Base-by-base conservation (phyloP, 1,284 basidiomycete species). In the Trichosporon coremiiforme region DNA sequence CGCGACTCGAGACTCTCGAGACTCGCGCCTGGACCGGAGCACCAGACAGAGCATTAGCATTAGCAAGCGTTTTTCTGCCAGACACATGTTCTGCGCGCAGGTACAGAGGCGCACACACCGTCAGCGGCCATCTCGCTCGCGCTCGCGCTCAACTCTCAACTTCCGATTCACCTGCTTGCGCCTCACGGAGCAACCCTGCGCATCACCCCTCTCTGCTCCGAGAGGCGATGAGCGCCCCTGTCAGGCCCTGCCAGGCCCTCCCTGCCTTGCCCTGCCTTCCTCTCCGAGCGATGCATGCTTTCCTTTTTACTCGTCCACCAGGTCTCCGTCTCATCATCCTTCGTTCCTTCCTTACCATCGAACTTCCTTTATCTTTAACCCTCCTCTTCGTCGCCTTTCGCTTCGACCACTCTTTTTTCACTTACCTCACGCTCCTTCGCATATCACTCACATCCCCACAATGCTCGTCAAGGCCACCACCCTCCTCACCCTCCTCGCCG, bases 391-490 rank as follows among this genome's bases (percentile, higher is more conserved):
- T 47, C 45, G 45, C 45, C 45, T 47, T 47, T 20, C 36, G 36
- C 41, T 45, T n/a, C 50, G 22, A 53, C 33, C 8, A 4, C 8
- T 33, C 8, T 20, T 22, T 53, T 53, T 53, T 22, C 47, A 53
- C 20, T 22, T 53, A 45, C 47, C 57, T 33, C 35, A 60, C 35
- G 13, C 65, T 63, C 63, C 17, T 55, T 22, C 33, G 25, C 63
- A 65, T 29, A 9, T 53, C 20, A n/a, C n/a, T n/a, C n/a, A n/a
- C n/a, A n/a, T n/a, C n/a, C n/a, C n/a, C n/a, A n/a, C n/a, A n/a
- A 76, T 75, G 75, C 71, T 76, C 68, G 72, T 67, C 67, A 69
- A 69, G 66, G 20, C 57, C 55, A 68, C 74, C 64, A 67, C 70
- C 55, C 41, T 76, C 68, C 62, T 76, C 67, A 12, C 74, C 57